Evolutionary conservation across 441 rosid genomes (phyloP).

Genomic region (Populus tomentosa): DNA sequence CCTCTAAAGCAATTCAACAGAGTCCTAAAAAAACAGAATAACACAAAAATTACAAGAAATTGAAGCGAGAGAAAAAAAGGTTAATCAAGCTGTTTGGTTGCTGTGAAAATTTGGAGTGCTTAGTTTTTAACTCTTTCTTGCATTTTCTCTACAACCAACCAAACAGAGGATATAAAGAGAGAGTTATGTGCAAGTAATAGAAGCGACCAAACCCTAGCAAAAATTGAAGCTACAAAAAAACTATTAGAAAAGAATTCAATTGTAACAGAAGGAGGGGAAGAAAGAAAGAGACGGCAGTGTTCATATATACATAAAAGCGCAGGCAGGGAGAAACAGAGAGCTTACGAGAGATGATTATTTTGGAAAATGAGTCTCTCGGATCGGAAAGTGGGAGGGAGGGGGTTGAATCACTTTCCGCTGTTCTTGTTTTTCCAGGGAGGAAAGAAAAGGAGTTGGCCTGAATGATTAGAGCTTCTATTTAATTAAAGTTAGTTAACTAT

Average conservation of each 20-base stretch:
- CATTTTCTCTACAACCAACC: not conserved
- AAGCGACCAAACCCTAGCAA: conserved; percentile 12
- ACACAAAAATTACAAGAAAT: not conserved
- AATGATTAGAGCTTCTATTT: not conserved
- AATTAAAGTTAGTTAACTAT: not conserved
- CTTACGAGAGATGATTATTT: conserved; percentile 1
- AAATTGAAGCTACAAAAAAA: not conserved
- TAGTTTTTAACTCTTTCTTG: not conserved
- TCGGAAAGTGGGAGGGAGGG: conserved; percentile 2
- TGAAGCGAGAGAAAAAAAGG: not conserved
- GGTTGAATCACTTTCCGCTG: conserved; percentile 10
- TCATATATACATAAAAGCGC: not conserved
- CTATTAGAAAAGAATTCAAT: not conserved
- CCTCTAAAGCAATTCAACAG: conserved; percentile 15
- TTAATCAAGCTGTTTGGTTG: not conserved
- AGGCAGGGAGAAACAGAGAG: not conserved
- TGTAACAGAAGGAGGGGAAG: not conserved
- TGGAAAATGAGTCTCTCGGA: not conserved
- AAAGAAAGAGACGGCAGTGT: not conserved
- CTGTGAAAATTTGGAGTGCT: not conserved
- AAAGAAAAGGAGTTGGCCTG: not conserved
- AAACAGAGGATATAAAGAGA: conserved; percentile 1
- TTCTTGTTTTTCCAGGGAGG: not conserved
- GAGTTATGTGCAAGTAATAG: not conserved
- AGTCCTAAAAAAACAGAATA: not conserved